A percentile compares a stretch with the other conserved stretches of the same genome.
These are phyloP conservation scores for Herpomyces periplanetae DNA, from an alignment of 2,329 filamentous ascomycete species.

Conservation along the genomic window DNA sequence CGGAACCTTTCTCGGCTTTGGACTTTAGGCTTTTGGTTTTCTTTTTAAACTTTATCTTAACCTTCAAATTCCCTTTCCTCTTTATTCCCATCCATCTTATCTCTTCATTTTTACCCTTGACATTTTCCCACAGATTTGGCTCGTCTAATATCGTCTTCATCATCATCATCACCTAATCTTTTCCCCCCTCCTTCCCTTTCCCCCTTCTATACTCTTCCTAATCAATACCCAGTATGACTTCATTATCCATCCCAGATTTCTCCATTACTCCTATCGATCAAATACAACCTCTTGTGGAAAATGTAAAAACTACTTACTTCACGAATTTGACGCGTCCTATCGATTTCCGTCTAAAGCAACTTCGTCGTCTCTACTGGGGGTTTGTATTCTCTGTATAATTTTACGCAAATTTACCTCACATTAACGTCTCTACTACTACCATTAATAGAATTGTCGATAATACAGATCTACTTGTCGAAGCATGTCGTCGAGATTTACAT, in stretches of 20 bases:
- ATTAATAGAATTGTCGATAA: conserved; percentile 25
- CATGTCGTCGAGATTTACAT: conserved; percentile 32
- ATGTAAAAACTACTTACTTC: conserved; percentile 25
- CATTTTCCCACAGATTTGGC: no score
- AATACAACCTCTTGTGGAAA: conserved; percentile 20
- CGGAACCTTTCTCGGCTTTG: no score
- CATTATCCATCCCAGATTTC: conserved; percentile 7
- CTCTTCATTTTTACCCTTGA: no score
- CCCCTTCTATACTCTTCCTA: conserved; percentile 1
- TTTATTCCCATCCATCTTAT: no score
- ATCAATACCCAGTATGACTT: not conserved
- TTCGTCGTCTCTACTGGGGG: conserved; percentile 84
- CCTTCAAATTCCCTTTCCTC: no score
- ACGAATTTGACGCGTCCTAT: conserved; percentile 45
- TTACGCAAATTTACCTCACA: conserved; percentile 1
- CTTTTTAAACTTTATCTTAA: no score
- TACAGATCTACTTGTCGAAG: conserved; percentile 26
- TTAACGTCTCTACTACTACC: not conserved
- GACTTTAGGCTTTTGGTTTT: no score
- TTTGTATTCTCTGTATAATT: no score
- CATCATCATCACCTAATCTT: not conserved
- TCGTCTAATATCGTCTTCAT: no score
- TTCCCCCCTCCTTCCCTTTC: not conserved
- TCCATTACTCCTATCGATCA: conserved; percentile 21
- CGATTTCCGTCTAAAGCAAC: conserved; percentile 41